Percentiles rank a stretch among this genome's conserved stretches.
Evolutionary conservation across 805 yeast species (phyloP).

Genomic region (Cyberlindnera mrakii): DNA sequence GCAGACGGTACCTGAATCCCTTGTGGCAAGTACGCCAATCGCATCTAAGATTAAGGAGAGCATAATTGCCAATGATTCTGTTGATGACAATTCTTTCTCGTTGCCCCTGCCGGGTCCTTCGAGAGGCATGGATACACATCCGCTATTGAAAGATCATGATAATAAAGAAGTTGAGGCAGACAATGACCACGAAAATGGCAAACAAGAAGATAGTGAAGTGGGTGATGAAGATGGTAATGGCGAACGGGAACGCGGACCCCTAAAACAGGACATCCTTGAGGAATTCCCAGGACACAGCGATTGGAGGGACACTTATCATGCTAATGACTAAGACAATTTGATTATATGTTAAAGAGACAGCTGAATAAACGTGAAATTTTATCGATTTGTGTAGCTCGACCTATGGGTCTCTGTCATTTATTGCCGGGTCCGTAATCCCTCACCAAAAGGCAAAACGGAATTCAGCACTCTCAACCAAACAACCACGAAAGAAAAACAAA

Average conservation of each 20-base stretch:
- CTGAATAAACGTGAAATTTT: too few relatives aligned
- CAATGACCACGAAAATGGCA: background rate
- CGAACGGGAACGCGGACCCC: constrained; percentile 7
- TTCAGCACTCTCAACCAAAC: background rate
- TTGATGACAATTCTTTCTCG: constrained; percentile 46
- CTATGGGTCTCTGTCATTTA: too few relatives aligned
- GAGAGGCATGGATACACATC: constrained; percentile 1
- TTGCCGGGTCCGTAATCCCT: background rate
- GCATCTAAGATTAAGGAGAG: constrained; percentile 3
- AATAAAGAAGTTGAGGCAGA: constrained; percentile 3
- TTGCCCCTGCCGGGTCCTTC: constrained; percentile 35
- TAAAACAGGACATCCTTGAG: constrained; percentile 3
- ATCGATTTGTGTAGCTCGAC: too few relatives aligned
- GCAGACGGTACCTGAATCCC: background rate
- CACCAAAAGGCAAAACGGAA: background rate
- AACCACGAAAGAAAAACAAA: too few relatives aligned
- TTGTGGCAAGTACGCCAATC: constrained; percentile 17
- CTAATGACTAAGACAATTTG: too few relatives aligned
- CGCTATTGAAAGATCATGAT: constrained; percentile 10
- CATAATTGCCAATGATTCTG: constrained; percentile 5
- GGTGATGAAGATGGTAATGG: background rate
- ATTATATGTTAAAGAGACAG: too few relatives aligned
- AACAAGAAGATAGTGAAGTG: background rate
- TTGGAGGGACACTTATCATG: background rate
- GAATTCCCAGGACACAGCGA: constrained; percentile 7